Conservation (phyloP, 805 yeast species). For the Citeromyces nyonsensis region DNA sequence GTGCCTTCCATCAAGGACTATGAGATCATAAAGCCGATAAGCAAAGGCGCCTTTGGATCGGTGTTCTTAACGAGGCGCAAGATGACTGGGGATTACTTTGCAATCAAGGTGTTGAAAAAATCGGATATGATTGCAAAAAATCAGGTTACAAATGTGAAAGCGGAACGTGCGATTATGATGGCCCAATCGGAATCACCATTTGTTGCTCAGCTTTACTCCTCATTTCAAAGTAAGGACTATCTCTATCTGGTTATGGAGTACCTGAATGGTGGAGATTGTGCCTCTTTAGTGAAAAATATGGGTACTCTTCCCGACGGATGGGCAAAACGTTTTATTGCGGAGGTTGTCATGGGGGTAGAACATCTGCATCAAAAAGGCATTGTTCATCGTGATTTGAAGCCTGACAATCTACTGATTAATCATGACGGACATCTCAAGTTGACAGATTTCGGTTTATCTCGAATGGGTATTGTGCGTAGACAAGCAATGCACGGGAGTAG, state of each 20-base stretch:
- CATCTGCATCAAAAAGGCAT: conserved; percentile 82
- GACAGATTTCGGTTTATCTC: conserved; percentile 88
- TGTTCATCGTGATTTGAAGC: conserved; percentile 89
- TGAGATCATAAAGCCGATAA: conserved; percentile 82
- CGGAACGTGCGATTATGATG: conserved; percentile 97
- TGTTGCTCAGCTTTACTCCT: conserved; percentile 77
- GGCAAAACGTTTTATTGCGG: conserved; percentile 78
- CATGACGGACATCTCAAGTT: conserved; percentile 77
- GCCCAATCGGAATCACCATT: conserved; percentile 86
- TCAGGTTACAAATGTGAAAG: conserved; percentile 86
- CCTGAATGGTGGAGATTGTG: conserved; percentile 90
- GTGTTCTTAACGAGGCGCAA: conserved; percentile 77
- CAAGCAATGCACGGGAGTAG: conserved; percentile 2
- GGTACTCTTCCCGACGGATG: conserved; percentile 79
- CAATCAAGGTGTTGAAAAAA: conserved; percentile 82
- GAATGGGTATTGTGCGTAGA: conserved; percentile 79
- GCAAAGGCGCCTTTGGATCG: conserved; percentile 95
- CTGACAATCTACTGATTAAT: conserved; percentile 85
- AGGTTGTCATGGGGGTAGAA: conserved; percentile 78
- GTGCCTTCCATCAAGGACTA: conserved; percentile 73
- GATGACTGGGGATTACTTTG: conserved; percentile 87
- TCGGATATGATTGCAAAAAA: conserved; percentile 95
- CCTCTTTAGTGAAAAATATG: conserved; percentile 67
- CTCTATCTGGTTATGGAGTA: conserved; percentile 93
- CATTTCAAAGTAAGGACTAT: conserved; percentile 81